Evolutionary conservation across 2,329 filamentous ascomycete genomes (phyloP).

Genomic region (Talaromyces atroroseus): DNA sequence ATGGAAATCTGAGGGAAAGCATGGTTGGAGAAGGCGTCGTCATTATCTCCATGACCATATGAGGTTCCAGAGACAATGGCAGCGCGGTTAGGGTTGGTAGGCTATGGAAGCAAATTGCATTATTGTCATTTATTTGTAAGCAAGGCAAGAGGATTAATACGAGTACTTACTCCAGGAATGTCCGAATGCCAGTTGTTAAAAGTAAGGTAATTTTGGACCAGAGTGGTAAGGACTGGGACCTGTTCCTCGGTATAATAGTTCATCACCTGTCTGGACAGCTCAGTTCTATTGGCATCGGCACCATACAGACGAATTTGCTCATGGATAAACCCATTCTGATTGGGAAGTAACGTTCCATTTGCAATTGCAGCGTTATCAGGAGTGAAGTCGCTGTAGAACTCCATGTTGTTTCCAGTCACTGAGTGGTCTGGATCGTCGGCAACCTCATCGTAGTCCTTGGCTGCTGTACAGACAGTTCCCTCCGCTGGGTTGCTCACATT

Average conservation of each 20-base stretch:
- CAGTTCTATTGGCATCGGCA: conserved; percentile 26
- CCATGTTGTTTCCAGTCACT: conserved; percentile 40
- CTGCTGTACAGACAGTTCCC: conserved; percentile 25
- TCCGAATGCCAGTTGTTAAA: conserved; percentile 42
- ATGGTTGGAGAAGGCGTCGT: conserved; percentile 29
- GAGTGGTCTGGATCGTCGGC: conserved; percentile 42
- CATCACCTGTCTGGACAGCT: conserved; percentile 35
- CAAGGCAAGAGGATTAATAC: background rate
- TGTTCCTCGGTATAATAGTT: conserved; percentile 41
- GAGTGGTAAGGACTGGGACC: conserved; percentile 36
- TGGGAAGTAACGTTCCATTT: conserved; percentile 14
- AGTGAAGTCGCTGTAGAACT: conserved; percentile 37
- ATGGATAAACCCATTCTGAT: conserved; percentile 40
- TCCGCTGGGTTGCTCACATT: conserved; percentile 28
- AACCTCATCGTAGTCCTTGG: conserved; percentile 19
- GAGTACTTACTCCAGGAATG: conserved; percentile 20
- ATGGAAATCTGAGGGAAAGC: conserved; percentile 35
- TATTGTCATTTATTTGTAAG: background rate
- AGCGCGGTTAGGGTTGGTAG: conserved; percentile 36
- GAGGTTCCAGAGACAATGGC: conserved; percentile 38
- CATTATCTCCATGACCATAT: conserved; percentile 35
- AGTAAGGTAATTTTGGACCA: conserved; percentile 42
- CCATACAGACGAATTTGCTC: conserved; percentile 36
- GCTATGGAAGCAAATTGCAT: conserved; percentile 13
- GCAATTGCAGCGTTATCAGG: conserved; percentile 17